Evolutionary conservation across 1,284 basidiomycete species (phyloP), one percentile per base, ranked within the genome.

Genomic region (Neonothopanus nambi): DNA sequence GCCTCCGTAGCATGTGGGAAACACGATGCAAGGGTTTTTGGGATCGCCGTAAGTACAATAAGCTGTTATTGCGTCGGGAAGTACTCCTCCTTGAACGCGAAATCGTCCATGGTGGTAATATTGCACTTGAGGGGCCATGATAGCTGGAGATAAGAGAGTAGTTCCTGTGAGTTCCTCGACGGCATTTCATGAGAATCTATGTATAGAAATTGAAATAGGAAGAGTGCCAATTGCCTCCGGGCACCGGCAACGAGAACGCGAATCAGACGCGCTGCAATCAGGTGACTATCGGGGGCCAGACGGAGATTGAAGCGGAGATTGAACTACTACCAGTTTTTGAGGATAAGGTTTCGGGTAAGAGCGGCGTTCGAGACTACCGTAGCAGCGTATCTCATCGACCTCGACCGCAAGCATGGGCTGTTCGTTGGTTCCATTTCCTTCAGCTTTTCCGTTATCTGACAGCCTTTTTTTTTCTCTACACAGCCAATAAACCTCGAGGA

Each of bases 401-500:
- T 33, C 30, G 30, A 33, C 30, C 30, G 30, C 30, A 33, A 33
- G 30, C 30, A 90, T 90, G 87, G 87, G 87, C 80, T 90, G 87
- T 88, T 83, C 68, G 87, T 52, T 23, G 30, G 13, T 33, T 84
- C 64, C 17, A 15, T 39, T 51, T n/a, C 41, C 43, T 57, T 57
- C 57, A 52, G 48, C 51, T 33, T 52, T 42, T 35, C 38, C 17
- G 33, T 35, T 36, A 40, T 28, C 54, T 54, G 39, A 42, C 60
- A 43, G 55, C 56, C 45, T 63, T 45, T 60, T 48, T 55, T 52
- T 21, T 20, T 42, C 50, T 24, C 51, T 56, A 18, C 61, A 11
- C 59, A 90, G 87, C 93, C 72, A 94, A 94, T 85, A 95, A 98
- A 92, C 96, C 96, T 74, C 91, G 95, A 84, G 96, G 96, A 81